Evolutionary conservation across 2,329 filamentous ascomycete genomes (phyloP), one percentile per base, ranked within the genome.

Genomic region (Peltaster fructicola): DNA sequence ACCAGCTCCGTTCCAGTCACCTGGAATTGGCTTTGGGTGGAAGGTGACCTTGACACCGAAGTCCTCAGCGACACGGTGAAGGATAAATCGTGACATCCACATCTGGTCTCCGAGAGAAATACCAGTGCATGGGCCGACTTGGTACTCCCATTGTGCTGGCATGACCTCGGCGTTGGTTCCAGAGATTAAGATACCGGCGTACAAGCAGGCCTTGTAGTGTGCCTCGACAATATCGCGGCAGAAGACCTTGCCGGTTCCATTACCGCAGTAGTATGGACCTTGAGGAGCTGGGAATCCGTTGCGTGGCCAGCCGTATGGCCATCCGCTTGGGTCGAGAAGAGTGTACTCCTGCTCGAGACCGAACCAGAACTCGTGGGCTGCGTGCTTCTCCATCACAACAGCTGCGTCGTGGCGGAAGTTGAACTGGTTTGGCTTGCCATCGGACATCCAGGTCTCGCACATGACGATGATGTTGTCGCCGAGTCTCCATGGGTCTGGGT

Each of bases 151-250:
- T 59, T 93, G 85, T 32, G 78, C 82, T 36, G 82, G 78, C 79
- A 93, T 91, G 48, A 98, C 88, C 68, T 98, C 88, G 39, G 88
- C 88, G 57, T 98, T 98, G 62, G 88, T 95, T 48, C 88, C 88
- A 14, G 84, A 92, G 57, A 98, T 95, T 54, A 84, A 73, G 58
- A 98, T 67, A 32, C 77, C 75, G 32, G 85, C 71, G 54, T 81
- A 92, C 56, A 95, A 52, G 65, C 71, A 92, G 39, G 75, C 74
- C 60, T 80, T 80, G 73, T 81, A 84, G 63, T 91, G 80, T 37
- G 79, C 75, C 63, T 95, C 85, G 41, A 98, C 84, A 35, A 98
- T 85, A 51, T 98, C 85, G 63, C 85, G 76, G 73, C 84, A 85
- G 59, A 90, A 88, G 47, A 95, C 88, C 67, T 88, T 90, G 62